Conservation (phyloP, 352 stramenopile species). For the Globisporangium paddicum region DNA sequence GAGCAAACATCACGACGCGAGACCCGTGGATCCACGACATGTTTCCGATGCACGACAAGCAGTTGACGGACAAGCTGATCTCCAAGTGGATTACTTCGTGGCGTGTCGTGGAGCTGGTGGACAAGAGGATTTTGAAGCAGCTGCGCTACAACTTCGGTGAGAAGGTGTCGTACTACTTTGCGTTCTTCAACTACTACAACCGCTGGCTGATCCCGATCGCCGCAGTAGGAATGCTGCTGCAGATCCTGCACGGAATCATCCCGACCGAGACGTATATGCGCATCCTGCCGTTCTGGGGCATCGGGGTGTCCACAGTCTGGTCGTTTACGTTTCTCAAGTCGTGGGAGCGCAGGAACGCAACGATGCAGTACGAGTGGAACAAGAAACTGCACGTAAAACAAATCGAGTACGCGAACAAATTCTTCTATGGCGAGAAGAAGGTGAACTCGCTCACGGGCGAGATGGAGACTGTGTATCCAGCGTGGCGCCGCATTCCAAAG, state of each 20-base stretch:
- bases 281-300: constrained; percentile 74
- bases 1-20: constrained; percentile 43
- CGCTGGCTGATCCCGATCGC: constrained; percentile 67
- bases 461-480: constrained; percentile 58
- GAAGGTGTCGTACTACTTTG: constrained; percentile 87
- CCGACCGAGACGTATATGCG: constrained; percentile 73
- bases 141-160: constrained; percentile 82
- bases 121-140: constrained; percentile 60
- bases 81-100: constrained; percentile 62
- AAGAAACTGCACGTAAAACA: constrained; percentile 77
- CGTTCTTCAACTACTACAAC: constrained; percentile 85
- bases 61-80: constrained; percentile 62
- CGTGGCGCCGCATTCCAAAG: constrained; percentile 68
- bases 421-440: constrained; percentile 56
- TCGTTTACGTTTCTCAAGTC: constrained; percentile 80
- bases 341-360: constrained; percentile 75
- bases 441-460: constrained; percentile 77
- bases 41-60: constrained; percentile 80
- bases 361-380: constrained; percentile 81
- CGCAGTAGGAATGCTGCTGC: constrained; percentile 53
- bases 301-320: constrained; percentile 78
- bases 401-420: constrained; percentile 83
- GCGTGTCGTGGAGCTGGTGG: constrained; percentile 40
- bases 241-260: constrained; percentile 46
- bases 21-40: constrained; percentile 79